Base-by-base conservation (phyloP, 495 filamentous ascomycete species). In the Lindgomyces ingoldianus region DNA sequence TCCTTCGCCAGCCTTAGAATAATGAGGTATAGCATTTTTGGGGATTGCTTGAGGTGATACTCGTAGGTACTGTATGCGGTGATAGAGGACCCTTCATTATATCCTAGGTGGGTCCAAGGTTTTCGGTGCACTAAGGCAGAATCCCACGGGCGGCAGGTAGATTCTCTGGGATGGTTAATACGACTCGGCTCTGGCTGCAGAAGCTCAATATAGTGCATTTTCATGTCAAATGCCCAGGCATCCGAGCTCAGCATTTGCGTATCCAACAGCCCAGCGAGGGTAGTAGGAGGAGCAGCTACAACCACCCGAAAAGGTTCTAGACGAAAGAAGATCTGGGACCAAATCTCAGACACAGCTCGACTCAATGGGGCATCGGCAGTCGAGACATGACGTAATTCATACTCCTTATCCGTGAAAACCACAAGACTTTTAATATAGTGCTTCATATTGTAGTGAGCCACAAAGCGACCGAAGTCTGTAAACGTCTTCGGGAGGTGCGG, bases 161-260 rank as follows among this genome's bases (percentile, higher is more conserved):
- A 51, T n/a, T 6, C 24, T 22, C 19, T 54, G 16, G 3, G 6
- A 19, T 57, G 52, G 18, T 25, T 30, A 1, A 50, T 41, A 3
- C n/a, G 4, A 9, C 14, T 24, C 39, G 44, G 16, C 16, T 50
- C 29, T 11, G 21, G 0, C 39, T 67, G 59, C 6, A 57, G n/a
- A 11, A 70, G 62, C 44, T 70, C 68, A 22, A 70, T 39, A 27
- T 70, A 70, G 39, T 70, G 68, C 55, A 66, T 59, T 19, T 63
- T 64, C 68, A 66, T 70, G 8, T 70, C 60, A 39, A 70, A 70
- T 18, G 68, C 68, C 68, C 68, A 70, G 18, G 29, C 49, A 64
- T 70, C 68, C 18, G 63, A 57, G 25, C 64, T 64, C 1, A 64
- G 42, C 58, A 63, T 67, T 24, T 45, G 45, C 8, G 59, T 51